Evolutionary conservation across 2,329 filamentous ascomycete species (phyloP).

Genomic region (Colletotrichum sp.): DNA sequence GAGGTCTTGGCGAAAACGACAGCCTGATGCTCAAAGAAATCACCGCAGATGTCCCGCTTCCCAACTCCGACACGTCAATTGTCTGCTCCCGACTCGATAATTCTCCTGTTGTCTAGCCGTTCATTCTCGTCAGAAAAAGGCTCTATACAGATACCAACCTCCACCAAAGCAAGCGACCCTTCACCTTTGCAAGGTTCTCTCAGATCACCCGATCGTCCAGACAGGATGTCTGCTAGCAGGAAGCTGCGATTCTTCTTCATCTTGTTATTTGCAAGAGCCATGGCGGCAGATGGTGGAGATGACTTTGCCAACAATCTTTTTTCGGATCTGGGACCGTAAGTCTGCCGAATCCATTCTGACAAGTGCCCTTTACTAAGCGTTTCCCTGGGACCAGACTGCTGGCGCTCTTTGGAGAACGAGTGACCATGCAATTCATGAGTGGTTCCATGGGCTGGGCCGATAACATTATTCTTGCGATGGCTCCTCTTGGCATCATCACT

Average conservation of each 20-base stretch:
- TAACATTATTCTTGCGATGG: constrained; percentile 38
- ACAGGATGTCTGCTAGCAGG: accelerated
- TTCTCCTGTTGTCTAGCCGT: not conserved
- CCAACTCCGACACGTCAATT: accelerated
- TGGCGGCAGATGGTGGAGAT: not conserved
- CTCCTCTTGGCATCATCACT: constrained; percentile 44
- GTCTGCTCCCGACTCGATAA: accelerated
- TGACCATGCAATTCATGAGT: constrained; percentile 44
- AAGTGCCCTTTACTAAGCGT: too few relatives aligned
- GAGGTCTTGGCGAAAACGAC: not conserved
- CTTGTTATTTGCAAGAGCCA: too few relatives aligned
- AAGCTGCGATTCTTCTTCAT: not conserved
- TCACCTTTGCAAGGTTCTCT: not conserved
- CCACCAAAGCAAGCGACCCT: not conserved
- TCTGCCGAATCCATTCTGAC: too few relatives aligned
- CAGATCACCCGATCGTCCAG: not conserved
- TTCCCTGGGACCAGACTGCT: too few relatives aligned
- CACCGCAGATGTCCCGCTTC: not conserved
- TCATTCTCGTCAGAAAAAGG: too few relatives aligned
- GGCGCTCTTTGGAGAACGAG: constrained; percentile 41
- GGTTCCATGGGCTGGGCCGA: constrained; percentile 33
- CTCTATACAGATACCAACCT: too few relatives aligned
- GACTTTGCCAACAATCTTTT: not conserved
- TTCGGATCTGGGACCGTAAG: not conserved
- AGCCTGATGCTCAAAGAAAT: not conserved